Percentiles rank a stretch among this genome's conserved stretches.
Evolutionary conservation across 768 basidiomycete species (phyloP).

Genomic region (Boletus rufocinnamomeus): DNA sequence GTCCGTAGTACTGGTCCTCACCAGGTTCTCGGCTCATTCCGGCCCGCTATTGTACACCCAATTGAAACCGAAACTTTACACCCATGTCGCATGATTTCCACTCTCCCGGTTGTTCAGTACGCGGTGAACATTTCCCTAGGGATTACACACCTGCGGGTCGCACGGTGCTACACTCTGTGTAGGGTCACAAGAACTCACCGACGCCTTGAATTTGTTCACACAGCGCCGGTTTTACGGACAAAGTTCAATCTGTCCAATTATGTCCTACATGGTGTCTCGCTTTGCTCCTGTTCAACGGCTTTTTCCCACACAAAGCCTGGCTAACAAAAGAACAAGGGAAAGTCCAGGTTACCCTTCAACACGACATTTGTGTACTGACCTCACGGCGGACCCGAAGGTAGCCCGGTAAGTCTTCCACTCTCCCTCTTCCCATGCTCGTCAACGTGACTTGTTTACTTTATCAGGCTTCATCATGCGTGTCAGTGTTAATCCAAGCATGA

Average conservation of each 20-base stretch:
- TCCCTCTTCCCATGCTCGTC: constrained; percentile 11
- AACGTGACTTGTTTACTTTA: background rate
- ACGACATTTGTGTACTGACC: background rate
- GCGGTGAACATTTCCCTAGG: background rate
- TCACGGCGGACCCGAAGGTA: constrained; percentile 7
- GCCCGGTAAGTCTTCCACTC: background rate
- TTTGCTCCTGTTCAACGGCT: background rate
- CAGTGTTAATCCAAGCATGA: background rate
- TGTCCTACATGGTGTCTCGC: background rate
- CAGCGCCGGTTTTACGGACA: background rate
- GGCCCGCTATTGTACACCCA: background rate
- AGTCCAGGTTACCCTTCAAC: background rate
- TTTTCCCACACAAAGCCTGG: constrained; percentile 2
- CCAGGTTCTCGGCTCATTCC: background rate
- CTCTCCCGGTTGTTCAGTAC: background rate
- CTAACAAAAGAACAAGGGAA: background rate
- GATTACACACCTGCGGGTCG: background rate
- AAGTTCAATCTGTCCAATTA: constrained; percentile 10
- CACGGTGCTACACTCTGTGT: background rate
- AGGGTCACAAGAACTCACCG: no score
- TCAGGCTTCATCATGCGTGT: background rate
- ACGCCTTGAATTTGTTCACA: background rate
- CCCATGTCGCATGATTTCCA: background rate
- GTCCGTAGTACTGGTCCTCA: background rate
- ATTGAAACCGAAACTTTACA: background rate